Conservation (phyloP, 371 early-diverging fungal species). For the Apophysomyces sp. region DNA sequence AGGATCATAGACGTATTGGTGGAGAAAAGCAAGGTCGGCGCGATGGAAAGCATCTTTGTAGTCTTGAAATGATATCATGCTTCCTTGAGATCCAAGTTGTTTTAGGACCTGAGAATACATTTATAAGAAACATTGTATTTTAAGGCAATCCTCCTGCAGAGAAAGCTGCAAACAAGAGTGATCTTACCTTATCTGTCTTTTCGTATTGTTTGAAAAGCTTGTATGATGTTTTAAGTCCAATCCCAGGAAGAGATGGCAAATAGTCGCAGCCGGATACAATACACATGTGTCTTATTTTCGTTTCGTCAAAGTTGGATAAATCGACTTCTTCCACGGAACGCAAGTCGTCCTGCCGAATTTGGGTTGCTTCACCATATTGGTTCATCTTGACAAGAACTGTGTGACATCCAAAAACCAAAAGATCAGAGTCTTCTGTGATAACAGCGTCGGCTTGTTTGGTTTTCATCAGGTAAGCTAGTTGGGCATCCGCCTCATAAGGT, state of each 20-base stretch:
- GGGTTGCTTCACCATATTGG: constrained; percentile 62
- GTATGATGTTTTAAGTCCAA: constrained; percentile 88
- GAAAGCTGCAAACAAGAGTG: not conserved
- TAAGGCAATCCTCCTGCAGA: not conserved
- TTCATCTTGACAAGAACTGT: constrained; percentile 84
- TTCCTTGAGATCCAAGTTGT: constrained; percentile 24
- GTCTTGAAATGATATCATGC: constrained; percentile 41
- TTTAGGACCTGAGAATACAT: constrained; percentile 26
- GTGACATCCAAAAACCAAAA: constrained; percentile 92
- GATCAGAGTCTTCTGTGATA: constrained; percentile 97
- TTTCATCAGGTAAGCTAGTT: constrained; percentile 85
- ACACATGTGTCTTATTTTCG: constrained; percentile 85
- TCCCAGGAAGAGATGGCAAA: constrained; percentile 76
- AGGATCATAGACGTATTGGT: constrained; percentile 83
- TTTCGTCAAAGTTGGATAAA: constrained; percentile 56
- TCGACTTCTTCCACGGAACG: constrained; percentile 38
- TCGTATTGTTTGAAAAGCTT: constrained; percentile 56
- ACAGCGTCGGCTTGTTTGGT: constrained; percentile 76
- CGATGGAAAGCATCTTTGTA: constrained; percentile 64
- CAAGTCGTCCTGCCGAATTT: constrained; percentile 44
- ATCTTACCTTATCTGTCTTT: constrained; percentile 41
- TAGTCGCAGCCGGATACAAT: constrained; percentile 99
- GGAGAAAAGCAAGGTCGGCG: constrained; percentile 81
- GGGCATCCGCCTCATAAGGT: constrained; percentile 99
- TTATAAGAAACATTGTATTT: not conserved